A percentile compares a stretch with the other conserved stretches of the same genome.
phyloP scores from a whole-genome alignment of 2,329 filamentous ascomycete species.

The Acephala macrosclerotiorum region DNA sequence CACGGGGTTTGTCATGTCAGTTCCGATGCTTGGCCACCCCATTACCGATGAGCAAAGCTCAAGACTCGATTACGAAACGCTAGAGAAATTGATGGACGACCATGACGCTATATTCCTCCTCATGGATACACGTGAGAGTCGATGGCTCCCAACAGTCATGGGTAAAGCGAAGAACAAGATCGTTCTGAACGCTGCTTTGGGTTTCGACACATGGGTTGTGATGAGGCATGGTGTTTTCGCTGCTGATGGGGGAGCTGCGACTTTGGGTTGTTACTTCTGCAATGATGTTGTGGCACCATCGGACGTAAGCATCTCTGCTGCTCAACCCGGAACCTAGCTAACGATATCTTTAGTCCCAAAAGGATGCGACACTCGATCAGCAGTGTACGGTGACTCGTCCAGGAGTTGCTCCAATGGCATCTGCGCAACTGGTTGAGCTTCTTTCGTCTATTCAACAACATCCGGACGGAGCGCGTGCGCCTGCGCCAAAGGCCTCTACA shows the following conservation, averaged over 20 bases:
- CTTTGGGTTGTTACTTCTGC: slow-evolving; percentile 96
- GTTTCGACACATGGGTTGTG: slow-evolving; percentile 95
- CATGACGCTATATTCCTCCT: slow-evolving; percentile 96
- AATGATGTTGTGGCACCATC: slow-evolving; percentile 96
- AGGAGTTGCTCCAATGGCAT: slow-evolving; percentile 90
- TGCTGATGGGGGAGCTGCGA: slow-evolving; percentile 61
- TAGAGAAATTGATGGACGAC: slow-evolving; percentile 77
- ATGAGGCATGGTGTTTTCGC: slow-evolving; percentile 88
- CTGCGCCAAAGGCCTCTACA: slow-evolving; percentile 54
- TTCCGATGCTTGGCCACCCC: slow-evolving; percentile 95
- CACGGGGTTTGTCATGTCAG: slow-evolving; percentile 79
- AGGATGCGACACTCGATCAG: slow-evolving; percentile 94
- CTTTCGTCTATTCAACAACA: slow-evolving; percentile 89
- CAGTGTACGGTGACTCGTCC: slow-evolving; percentile 97
- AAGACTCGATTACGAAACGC: slow-evolving; percentile 75
- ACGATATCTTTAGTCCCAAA: slow-evolving; percentile 73
- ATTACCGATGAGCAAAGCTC: slow-evolving; percentile 76
- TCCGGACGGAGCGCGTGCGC: slow-evolving; percentile 70
- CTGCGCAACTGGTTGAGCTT: slow-evolving; percentile 88
- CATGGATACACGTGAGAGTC: slow-evolving; percentile 93
- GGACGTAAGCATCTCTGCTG: slow-evolving; percentile 69
- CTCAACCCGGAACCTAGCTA: slow-evolving; percentile 22
- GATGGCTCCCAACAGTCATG: slow-evolving; percentile 97
- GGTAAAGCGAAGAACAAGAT: slow-evolving; percentile 92
- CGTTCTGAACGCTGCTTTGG: slow-evolving; percentile 94